Conservation (phyloP, 129 eudicot species). For the Artemisia annua region DNA sequence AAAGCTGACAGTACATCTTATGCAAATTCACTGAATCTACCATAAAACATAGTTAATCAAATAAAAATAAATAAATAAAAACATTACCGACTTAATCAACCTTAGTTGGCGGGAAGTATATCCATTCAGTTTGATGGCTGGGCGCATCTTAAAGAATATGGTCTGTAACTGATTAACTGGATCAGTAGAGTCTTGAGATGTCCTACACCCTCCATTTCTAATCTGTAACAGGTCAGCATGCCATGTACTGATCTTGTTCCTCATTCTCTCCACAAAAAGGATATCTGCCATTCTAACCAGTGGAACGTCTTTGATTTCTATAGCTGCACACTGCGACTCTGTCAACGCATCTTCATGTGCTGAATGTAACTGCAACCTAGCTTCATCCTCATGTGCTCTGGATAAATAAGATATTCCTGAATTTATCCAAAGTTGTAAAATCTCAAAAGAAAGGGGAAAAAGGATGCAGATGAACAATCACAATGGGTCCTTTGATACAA, state of each 20-base stretch:
- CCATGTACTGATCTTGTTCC: slow-evolving; percentile 65
- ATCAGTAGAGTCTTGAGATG: slow-evolving; percentile 27
- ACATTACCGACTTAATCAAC: slow-evolving; percentile 87
- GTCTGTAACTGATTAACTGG: slow-evolving; percentile 56
- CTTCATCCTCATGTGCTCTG: slow-evolving; percentile 88
- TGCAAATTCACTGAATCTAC: background rate
- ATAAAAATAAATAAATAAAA: slow-evolving; percentile 4
- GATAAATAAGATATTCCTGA: slow-evolving; percentile 99
- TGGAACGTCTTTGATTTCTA: slow-evolving; percentile 43
- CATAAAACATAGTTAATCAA: too few relatives aligned
- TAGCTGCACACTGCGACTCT: slow-evolving; percentile 29
- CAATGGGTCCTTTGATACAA: background rate
- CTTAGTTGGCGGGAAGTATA: slow-evolving; percentile 81
- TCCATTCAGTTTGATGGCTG: slow-evolving; percentile 73
- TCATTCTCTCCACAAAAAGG: slow-evolving; percentile 78
- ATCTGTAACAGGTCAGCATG: slow-evolving; percentile 48
- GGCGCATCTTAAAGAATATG: slow-evolving; percentile 70
- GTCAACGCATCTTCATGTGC: slow-evolving; percentile 44
- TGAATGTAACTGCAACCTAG: slow-evolving; percentile 44
- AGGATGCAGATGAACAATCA: slow-evolving; percentile 14
- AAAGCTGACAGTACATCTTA: background rate
- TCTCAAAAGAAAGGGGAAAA: slow-evolving; percentile 33
- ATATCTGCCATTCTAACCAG: slow-evolving; percentile 67
- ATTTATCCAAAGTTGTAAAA: slow-evolving; percentile 51
- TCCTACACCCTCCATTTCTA: slow-evolving; percentile 33